These are phyloP conservation scores for Mycena crocata DNA, from an alignment of 768 basidiomycete genomes.

Conservation along the genomic window DNA sequence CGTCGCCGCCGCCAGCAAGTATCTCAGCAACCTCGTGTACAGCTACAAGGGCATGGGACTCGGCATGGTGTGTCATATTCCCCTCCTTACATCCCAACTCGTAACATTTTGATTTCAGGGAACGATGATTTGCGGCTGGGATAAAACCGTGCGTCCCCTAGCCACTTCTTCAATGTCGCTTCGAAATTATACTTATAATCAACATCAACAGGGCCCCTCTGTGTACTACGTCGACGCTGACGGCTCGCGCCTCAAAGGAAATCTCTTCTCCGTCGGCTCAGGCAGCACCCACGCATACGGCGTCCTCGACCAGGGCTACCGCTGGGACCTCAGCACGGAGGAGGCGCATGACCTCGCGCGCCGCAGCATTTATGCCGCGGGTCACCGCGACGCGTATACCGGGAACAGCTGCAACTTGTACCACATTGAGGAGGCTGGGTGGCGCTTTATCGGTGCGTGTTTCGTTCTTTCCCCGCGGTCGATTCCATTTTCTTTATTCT, in stretches of 20 bases:
- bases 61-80: conserved; percentile 84
- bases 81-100: conserved; percentile 13
- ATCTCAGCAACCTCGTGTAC: conserved; percentile 96
- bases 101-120: conserved; percentile 68
- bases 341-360: conserved; percentile 96
- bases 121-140: conserved; percentile 99
- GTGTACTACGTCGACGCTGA: conserved; percentile 99
- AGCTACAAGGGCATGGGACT: conserved; percentile 99
- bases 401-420: conserved; percentile 97
- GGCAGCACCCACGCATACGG: conserved; percentile 99
- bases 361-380: conserved; percentile 95
- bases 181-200: conserved; percentile 6
- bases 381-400: conserved; percentile 96
- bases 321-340: conserved; percentile 91
- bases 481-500: conserved; percentile 4
- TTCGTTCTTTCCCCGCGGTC: not conserved
- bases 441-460: conserved; percentile 91
- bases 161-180: conserved; percentile 43
- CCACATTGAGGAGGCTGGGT: conserved; percentile 94
- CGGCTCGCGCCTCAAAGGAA: conserved; percentile 93
- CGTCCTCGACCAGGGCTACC: conserved; percentile 95
- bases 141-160: conserved; percentile 96
- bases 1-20: conserved; percentile 98
- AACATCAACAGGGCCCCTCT: conserved; percentile 77
- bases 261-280: conserved; percentile 97